Conservation (phyloP, 495 filamentous ascomycete species). For the Aspergillus funiculosus region DNA sequence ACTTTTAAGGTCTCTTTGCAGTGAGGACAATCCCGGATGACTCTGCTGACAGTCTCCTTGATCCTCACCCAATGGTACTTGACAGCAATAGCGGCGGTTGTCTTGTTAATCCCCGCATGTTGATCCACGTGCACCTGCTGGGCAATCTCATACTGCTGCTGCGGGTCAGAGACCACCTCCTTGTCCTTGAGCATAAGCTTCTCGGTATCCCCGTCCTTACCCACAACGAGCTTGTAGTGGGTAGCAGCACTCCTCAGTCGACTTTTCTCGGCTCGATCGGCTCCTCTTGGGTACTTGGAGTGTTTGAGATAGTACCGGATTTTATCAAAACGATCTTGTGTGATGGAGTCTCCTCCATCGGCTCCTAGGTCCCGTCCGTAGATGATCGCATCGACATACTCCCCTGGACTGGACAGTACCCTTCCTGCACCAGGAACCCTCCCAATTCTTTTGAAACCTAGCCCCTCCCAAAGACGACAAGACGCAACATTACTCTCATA, state of each 20-base stretch:
- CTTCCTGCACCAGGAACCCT: slow-evolving; percentile 82
- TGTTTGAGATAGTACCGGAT: slow-evolving; percentile 96
- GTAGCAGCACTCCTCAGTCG: slow-evolving; percentile 88
- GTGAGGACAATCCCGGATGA: slow-evolving; percentile 85
- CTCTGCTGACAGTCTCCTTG: slow-evolving; percentile 92
- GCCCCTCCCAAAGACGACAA: slow-evolving; percentile 90
- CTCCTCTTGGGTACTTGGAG: slow-evolving; percentile 86
- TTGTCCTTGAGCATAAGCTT: slow-evolving; percentile 95
- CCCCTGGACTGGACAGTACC: slow-evolving; percentile 71
- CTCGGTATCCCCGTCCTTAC: slow-evolving; percentile 52
- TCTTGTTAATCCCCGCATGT: slow-evolving; percentile 98
- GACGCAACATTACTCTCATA: slow-evolving; percentile 97
- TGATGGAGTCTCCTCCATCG: slow-evolving; percentile 79
- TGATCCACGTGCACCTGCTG: slow-evolving; percentile 62
- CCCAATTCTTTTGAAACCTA: slow-evolving; percentile 98
- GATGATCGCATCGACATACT: slow-evolving; percentile 90
- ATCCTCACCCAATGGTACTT: slow-evolving; percentile 98
- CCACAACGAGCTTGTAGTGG: slow-evolving; percentile 74
- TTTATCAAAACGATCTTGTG: slow-evolving; percentile 97
- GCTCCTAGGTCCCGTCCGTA: slow-evolving; percentile 82
- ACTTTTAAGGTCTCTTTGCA: slow-evolving; percentile 77
- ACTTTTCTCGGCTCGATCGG: slow-evolving; percentile 92
- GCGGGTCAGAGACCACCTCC: slow-evolving; percentile 88
- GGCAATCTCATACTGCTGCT: slow-evolving; percentile 88
- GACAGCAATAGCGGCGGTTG: slow-evolving; percentile 87